Base-by-base conservation (phyloP, 129 eudicot genomes). In the carrot (Daucus carota) region DNA sequence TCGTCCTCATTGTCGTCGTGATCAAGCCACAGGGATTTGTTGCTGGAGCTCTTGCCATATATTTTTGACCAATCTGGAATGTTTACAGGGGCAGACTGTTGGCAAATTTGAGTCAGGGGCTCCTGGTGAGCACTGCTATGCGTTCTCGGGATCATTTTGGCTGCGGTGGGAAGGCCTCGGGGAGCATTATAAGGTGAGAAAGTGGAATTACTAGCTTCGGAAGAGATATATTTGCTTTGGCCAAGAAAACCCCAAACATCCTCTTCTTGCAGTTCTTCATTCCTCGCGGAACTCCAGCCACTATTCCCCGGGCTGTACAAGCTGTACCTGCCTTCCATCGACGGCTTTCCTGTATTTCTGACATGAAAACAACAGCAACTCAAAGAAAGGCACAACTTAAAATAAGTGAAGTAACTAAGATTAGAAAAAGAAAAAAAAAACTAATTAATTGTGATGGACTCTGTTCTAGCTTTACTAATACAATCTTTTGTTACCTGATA, bases 41-140 rank as follows among this genome's bases (percentile, higher is more conserved):
- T 74, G 72, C 81, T 77, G 70, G 14, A 32, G 28, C 74, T 80
- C 76, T 80, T 85, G 26, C 93, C 90, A 79, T 92, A 90, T 17
- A 92, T 85, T 84, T 86, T 86, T 40, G 98, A 90, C 98, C 98
- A 92, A 52, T 92, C 90, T 45, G 98, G 98, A 70, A 92, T 79
- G 77, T 70, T 88, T 4, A 90, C 88, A 18, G 98, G 98, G 54
- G 93, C 94, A 43, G 98, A 92, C 40, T 88, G 89, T 66, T 81
- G 93, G 41, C 70, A 46, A 18, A 79, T 54, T 75, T 80, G 74
- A 45, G 84, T 24, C 75, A 77, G 70, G 48, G 84, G 59, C 73
- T 85, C 92, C 8, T 78, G 75, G 60, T 54, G n/a, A 59, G 66
- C 77, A 63, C 70, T 63, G 62, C 41, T 76, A 42, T 22, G 63